phyloP scores from a whole-genome alignment of 345 rosid species.

The Turritis glabra region DNA sequence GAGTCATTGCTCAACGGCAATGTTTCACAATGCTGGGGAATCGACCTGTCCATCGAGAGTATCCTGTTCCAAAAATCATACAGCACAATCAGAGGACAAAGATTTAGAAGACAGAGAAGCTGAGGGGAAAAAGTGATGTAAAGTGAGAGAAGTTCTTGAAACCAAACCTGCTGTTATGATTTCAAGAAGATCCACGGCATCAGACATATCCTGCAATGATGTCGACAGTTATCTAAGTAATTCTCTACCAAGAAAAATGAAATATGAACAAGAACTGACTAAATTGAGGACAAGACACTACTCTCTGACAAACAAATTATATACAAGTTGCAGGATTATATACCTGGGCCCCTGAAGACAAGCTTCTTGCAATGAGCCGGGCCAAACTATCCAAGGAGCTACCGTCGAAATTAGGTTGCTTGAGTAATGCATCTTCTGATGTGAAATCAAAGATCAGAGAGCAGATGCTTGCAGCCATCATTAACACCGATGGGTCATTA shows the following conservation, averaged over 20 bases:
- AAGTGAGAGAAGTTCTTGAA: background rate
- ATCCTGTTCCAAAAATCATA: constrained; percentile 45
- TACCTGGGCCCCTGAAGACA: constrained; percentile 58
- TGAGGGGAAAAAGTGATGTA: background rate
- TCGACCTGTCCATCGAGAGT: constrained; percentile 58
- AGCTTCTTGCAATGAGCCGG: constrained; percentile 57
- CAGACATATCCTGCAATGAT: constrained; percentile 46
- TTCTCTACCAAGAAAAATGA: background rate
- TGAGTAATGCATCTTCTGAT: constrained; percentile 73
- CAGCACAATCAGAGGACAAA: background rate
- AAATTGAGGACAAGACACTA: background rate
- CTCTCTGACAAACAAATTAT: background rate
- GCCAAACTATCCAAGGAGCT: constrained; percentile 47
- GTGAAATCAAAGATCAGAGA: constrained; percentile 62
- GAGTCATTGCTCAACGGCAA: constrained; percentile 1
- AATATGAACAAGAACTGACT: background rate
- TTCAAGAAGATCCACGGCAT: constrained; percentile 62
- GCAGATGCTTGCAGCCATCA: constrained; percentile 88
- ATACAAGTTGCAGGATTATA: background rate
- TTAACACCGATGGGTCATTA: constrained; percentile 48
- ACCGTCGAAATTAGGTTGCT: constrained; percentile 46
- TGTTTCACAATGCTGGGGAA: constrained; percentile 48
- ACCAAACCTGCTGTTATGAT: constrained; percentile 62
- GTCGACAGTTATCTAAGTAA: background rate
- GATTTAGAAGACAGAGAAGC: background rate